phyloP scores from a whole-genome alignment of 352 stramenopile genomes.

The Globisporangium sylvaticum region DNA sequence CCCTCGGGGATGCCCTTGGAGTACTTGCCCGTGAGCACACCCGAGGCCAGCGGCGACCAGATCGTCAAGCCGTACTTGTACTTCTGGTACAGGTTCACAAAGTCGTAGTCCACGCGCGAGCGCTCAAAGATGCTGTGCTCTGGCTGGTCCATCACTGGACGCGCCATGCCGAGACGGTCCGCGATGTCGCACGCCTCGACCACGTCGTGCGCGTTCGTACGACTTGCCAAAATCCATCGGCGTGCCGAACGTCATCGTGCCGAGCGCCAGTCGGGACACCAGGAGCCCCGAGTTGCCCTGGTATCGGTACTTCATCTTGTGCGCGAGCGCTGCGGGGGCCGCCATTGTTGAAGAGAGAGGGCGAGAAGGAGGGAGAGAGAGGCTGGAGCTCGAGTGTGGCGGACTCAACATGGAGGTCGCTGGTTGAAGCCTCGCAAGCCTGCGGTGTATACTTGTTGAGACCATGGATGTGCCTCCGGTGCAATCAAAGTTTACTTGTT shows the following conservation, averaged over 20 bases:
- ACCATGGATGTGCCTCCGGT: background rate
- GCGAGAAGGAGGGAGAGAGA: background rate
- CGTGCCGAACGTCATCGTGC: no score
- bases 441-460: background rate
- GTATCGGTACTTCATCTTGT: no score
- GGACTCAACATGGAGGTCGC: background rate
- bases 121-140: slow-evolving; percentile 62
- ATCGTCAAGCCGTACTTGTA: slow-evolving; percentile 65
- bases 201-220: slow-evolving; percentile 40
- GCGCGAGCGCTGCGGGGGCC: no score
- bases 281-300: no score
- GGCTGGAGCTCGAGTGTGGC: background rate
- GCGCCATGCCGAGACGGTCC: slow-evolving; percentile 27
- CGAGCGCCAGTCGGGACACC: no score
- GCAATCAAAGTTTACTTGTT: no score
- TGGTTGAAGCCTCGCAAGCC: background rate
- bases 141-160: slow-evolving; percentile 40
- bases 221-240: slow-evolving; percentile 9
- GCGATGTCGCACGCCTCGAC: slow-evolving; percentile 45
- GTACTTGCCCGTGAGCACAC: slow-evolving; percentile 80
- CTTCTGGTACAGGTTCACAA: slow-evolving; percentile 37
- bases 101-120: slow-evolving; percentile 48
- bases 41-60: slow-evolving; percentile 64
- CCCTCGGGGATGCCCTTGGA: slow-evolving; percentile 67
- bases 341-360: no score